Evolutionary conservation across 1,284 basidiomycete species (phyloP).

Genomic region (Heterobasidion occidentale): DNA sequence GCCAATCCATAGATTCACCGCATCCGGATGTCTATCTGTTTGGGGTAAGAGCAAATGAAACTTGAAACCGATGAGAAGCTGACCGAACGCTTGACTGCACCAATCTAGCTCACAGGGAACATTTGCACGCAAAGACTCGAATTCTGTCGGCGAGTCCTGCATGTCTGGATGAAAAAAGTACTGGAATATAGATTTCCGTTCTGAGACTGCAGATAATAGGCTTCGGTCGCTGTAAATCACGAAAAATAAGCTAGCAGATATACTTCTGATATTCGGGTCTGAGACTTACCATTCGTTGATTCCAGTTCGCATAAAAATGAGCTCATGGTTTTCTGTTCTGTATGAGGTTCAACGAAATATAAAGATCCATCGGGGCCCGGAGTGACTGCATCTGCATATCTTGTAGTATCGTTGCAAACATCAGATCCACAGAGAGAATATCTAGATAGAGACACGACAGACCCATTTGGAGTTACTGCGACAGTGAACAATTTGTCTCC

Average conservation of each 20-base stretch:
- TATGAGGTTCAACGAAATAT: conserved; percentile 77
- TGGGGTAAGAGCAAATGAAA: neutral
- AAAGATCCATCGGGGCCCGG: conserved; percentile 40
- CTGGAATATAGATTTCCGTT: conserved; percentile 77
- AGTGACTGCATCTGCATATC: conserved; percentile 61
- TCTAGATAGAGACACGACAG: conserved; percentile 17
- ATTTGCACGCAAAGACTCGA: conserved; percentile 50
- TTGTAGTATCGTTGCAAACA: too few species aligned
- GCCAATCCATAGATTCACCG: conserved; percentile 90
- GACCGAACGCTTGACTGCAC: conserved; percentile 76
- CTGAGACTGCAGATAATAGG: conserved; percentile 82
- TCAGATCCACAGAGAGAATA: too few species aligned
- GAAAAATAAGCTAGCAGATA: neutral
- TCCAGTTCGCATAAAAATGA: conserved; percentile 39
- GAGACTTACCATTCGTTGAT: conserved; percentile 25
- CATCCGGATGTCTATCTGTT: conserved; percentile 68
- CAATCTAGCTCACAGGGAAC: conserved; percentile 63
- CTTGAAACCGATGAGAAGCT: conserved; percentile 12
- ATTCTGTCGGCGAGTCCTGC: conserved; percentile 42
- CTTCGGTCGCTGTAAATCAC: conserved; percentile 24
- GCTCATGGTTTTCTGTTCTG: conserved; percentile 58
- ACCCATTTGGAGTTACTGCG: conserved; percentile 84
- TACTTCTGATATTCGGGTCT: neutral
- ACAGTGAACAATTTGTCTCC: conserved; percentile 55
- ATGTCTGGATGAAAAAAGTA: conserved; percentile 28